Evolutionary conservation across 2,329 filamentous ascomycete genomes (phyloP).

Genomic region (Gyromitra esculenta): DNA sequence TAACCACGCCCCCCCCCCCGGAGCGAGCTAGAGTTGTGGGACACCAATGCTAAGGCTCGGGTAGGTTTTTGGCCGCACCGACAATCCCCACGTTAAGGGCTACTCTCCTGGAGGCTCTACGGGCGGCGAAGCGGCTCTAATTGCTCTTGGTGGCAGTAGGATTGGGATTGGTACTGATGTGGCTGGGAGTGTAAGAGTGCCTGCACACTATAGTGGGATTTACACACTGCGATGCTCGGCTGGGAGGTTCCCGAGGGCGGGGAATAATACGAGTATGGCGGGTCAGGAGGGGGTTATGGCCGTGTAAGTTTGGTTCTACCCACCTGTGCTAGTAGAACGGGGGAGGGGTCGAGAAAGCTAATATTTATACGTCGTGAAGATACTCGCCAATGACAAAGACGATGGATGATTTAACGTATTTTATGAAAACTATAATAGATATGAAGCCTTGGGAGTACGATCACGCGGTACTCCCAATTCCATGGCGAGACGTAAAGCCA

Average conservation of each 20-base stretch:
- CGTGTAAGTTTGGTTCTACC: constrained; percentile 25
- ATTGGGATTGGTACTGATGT: constrained; percentile 94
- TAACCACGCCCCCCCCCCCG: neutral
- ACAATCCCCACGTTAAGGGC: constrained; percentile 82
- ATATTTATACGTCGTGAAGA: constrained; percentile 63
- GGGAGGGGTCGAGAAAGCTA: neutral
- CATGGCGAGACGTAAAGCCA: constrained; percentile 74
- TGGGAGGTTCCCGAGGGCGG: constrained; percentile 87
- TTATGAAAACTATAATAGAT: constrained; percentile 77
- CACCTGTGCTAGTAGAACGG: neutral
- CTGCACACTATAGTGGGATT: constrained; percentile 88
- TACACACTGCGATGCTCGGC: constrained; percentile 88
- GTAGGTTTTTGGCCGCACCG: constrained; percentile 78
- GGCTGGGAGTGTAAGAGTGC: constrained; percentile 84
- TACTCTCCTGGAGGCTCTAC: constrained; percentile 92
- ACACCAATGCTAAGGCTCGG: neutral
- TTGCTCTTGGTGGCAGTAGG: constrained; percentile 81
- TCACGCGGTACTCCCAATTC: constrained; percentile 82
- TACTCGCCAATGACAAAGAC: constrained; percentile 94
- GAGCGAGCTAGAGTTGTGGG: too few relatives aligned
- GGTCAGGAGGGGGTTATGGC: constrained; percentile 90
- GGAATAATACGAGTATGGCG: constrained; percentile 80
- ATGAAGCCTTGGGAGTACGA: constrained; percentile 93
- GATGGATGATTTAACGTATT: constrained; percentile 82
- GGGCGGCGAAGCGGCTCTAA: constrained; percentile 81